phyloP scores from a whole-genome alignment of 2,329 filamentous ascomycete species.

The Ceratocystis colombiana region DNA sequence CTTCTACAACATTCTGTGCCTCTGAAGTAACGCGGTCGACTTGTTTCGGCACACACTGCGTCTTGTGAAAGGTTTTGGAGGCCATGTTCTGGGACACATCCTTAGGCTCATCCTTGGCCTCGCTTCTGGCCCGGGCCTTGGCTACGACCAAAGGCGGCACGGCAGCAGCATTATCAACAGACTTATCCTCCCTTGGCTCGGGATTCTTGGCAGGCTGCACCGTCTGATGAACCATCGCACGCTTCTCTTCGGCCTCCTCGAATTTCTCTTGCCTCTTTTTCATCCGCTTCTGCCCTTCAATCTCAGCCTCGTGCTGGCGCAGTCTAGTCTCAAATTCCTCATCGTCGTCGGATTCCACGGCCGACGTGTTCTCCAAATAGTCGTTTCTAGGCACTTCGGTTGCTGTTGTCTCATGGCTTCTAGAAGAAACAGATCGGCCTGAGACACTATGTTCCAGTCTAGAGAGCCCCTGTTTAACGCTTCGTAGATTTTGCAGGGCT shows the following conservation, averaged over 20 bases:
- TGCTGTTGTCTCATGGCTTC: conserved; percentile 3
- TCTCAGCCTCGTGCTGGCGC: conserved; percentile 35
- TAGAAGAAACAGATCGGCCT: background rate
- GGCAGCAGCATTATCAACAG: background rate
- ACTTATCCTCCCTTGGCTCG: background rate
- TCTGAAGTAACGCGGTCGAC: background rate
- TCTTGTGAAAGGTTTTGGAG: background rate
- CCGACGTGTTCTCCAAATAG: conserved; percentile 26
- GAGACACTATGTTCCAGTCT: conserved; percentile 15
- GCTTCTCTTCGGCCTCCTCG: background rate
- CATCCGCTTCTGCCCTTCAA: background rate
- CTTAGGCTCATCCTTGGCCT: background rate
- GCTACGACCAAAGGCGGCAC: background rate
- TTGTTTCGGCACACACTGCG: background rate
- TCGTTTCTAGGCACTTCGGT: conserved; percentile 16
- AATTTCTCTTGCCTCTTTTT: background rate
- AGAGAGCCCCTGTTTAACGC: conserved; percentile 6
- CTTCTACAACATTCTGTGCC: background rate
- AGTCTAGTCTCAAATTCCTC: background rate
- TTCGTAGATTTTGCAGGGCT: conserved; percentile 18
- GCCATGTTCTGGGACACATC: background rate
- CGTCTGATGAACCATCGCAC: conserved; percentile 5
- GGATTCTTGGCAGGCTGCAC: background rate
- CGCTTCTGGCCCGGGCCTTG: background rate
- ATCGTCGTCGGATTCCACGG: conserved; percentile 30